Evolutionary conservation across 495 filamentous ascomycete genomes (phyloP), one percentile per base, ranked within the genome.

Genomic region (Aeminium ludgeri): DNA sequence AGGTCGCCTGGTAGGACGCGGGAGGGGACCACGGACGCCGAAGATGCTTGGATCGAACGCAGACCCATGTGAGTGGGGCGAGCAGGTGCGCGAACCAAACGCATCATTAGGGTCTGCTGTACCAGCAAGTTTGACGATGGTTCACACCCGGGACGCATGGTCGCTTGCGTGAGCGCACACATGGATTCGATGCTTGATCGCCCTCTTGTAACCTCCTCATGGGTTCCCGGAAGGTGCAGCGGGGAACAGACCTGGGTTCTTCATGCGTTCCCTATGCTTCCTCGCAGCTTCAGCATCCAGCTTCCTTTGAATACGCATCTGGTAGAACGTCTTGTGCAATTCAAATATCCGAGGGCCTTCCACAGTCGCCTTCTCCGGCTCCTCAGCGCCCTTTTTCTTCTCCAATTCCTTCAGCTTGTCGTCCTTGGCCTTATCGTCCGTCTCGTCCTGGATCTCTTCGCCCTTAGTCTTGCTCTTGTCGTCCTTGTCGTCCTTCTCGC

Each of bases 241-340:
- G 6, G 87, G 87, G 43, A 94, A 94, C 13, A 73, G 62, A 20
- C 68, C 72, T 12, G 85, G 82, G 52, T 81, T 82, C 52, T 70
- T 78, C 50, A 96, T 50, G 19, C 86, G 70, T 53, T 93, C 82
- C 19, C 76, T 70, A 55, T 87, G 92, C 23, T 82, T 69, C 55
- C 76, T 87, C 20, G 83, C 76, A 36, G 80, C 69, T 55, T 93
- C 86, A 11, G 70, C 71, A 56, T 81, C 81, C 36, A 80, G 72
- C 55, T 83, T 75, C 41, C 76, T 76, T 51, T 84, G 77, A 37
- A 92, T 53, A 15, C 87, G 76, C 61, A 79, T 80, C 43, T 91
- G 82, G 56, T 83, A 89, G 56, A 96, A 89, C 23, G 73, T 74
- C 55, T 78, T 86, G 49, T 91, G 81, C 49, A 97, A 63, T 45